phyloP scores from a whole-genome alignment of 768 basidiomycete species.

The Termitomyces sp. region DNA sequence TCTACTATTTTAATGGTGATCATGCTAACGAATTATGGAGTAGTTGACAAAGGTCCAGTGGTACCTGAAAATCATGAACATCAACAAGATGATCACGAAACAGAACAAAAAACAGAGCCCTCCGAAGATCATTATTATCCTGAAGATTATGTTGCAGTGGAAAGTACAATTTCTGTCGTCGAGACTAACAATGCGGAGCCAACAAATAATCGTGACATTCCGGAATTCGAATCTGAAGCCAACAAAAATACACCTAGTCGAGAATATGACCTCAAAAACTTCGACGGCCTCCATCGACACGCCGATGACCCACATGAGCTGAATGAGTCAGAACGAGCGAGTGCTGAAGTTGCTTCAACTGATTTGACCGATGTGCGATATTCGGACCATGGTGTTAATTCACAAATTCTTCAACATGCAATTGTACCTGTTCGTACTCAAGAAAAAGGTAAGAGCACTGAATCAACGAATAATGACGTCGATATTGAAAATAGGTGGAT shows the following conservation, averaged over 20 bases:
- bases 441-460: background rate
- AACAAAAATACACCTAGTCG: background rate
- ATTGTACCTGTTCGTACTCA: background rate
- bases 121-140: background rate
- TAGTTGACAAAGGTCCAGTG: background rate
- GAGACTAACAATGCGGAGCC: background rate
- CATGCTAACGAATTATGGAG: background rate
- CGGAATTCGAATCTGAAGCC: background rate
- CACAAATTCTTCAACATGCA: background rate
- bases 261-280: background rate
- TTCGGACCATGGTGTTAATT: background rate
- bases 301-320: background rate
- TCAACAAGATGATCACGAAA: slow-evolving; percentile 7
- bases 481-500: background rate
- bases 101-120: slow-evolving; percentile 7
- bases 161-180: background rate
- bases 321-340: background rate
- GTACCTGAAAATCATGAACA: background rate
- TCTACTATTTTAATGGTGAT: background rate
- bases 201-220: background rate
- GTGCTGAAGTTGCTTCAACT: background rate
- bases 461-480: background rate
- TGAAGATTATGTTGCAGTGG: background rate
- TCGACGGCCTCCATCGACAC: background rate
- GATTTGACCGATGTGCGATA: background rate